Base-by-base conservation (phyloP, 352 stramenopile genomes). In the Globisporangium rhizosaccharum region DNA sequence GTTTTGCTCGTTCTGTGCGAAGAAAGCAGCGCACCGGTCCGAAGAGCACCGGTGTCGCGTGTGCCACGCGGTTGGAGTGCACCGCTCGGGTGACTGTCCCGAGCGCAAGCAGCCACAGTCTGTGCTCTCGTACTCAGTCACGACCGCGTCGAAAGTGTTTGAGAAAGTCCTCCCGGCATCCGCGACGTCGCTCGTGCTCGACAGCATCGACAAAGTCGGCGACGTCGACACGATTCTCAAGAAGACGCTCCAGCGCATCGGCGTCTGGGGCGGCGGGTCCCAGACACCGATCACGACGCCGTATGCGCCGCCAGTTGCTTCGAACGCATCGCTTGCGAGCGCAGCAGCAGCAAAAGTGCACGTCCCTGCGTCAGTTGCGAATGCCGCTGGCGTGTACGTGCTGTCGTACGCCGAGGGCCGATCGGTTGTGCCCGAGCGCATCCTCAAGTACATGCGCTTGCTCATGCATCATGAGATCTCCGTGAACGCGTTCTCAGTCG, bases 381-480 rank as follows among this genome's bases (percentile, higher is more conserved):
- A 51, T 37, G 69, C 68, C 39, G 69, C 61, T 37, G 76, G 76
- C 10, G 82, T 87, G 23, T 88, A 90, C 60, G 84, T 92, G 58
- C 55, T 93, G 18, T 90, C 84, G 25, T 93, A 93, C 63, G 75
- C 77, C 6, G 82, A 93, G 68, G 84, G 82, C 33, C 60, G 60
- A 17, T 90, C 78, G 2, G 73, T 92, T 2, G 80, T 93, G 7
- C 82, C 84, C 0, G 78, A 82, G 50, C 84, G 84, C 18, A 87
- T 90, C 51, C 70, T 93, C 58, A 91, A 93, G 69, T 90, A 90
- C 69, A 91, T 93, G 82, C 78, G 81, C 54, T 63, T 93, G 57
- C 71, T 93, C 33, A 93, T 93, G 84, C 82, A 93, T 59, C 82
- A 91, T 58, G 78, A 91, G 62, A 75, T 92, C 33, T 85, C 79